A percentile compares a stretch with the other conserved stretches of the same genome.
Evolutionary conservation across 2,329 filamentous ascomycete genomes (phyloP).

Genomic region (Aspergillus piperis): DNA sequence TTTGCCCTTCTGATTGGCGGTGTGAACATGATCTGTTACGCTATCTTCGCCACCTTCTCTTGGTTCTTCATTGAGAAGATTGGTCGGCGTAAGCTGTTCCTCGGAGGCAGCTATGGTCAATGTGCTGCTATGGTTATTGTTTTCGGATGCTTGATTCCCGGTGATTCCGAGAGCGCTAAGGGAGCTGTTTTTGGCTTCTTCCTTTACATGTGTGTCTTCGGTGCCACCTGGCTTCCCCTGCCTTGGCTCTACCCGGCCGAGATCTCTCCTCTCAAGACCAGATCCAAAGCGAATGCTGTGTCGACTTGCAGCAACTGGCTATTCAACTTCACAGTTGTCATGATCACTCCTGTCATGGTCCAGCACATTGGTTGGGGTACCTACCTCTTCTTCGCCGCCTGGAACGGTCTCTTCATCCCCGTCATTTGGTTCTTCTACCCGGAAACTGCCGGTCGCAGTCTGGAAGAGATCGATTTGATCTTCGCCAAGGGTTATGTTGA

Average conservation of each 20-base stretch:
- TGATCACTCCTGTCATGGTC: constrained; percentile 42
- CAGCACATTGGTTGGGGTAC: constrained; percentile 33
- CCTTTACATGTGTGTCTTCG: constrained; percentile 24
- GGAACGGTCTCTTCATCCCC: constrained; percentile 45
- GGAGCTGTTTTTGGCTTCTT: constrained; percentile 23
- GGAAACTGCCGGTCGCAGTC: constrained; percentile 40
- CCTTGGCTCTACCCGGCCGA: constrained; percentile 55
- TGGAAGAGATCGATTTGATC: constrained; percentile 38
- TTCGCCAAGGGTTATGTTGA: constrained; percentile 32
- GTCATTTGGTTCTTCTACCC: constrained; percentile 53
- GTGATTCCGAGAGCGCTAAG: constrained; percentile 13
- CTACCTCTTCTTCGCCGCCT: constrained; percentile 37
- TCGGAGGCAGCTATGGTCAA: constrained; percentile 15
- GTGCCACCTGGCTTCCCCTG: constrained; percentile 54
- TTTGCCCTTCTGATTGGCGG: constrained; percentile 19
- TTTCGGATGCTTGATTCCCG: constrained; percentile 17
- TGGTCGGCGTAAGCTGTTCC: constrained; percentile 18
- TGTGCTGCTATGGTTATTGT: constrained; percentile 19
- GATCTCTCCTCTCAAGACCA: constrained; percentile 49
- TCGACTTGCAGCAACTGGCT: constrained; percentile 53
- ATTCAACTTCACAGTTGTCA: constrained; percentile 53
- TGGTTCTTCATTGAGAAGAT: constrained; percentile 22
- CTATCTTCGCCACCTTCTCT: constrained; percentile 20
- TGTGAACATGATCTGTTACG: constrained; percentile 21
- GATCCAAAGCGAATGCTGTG: constrained; percentile 53